Evolutionary conservation across 768 basidiomycete genomes (phyloP).

Genomic region (Leccinum truebloodii): DNA sequence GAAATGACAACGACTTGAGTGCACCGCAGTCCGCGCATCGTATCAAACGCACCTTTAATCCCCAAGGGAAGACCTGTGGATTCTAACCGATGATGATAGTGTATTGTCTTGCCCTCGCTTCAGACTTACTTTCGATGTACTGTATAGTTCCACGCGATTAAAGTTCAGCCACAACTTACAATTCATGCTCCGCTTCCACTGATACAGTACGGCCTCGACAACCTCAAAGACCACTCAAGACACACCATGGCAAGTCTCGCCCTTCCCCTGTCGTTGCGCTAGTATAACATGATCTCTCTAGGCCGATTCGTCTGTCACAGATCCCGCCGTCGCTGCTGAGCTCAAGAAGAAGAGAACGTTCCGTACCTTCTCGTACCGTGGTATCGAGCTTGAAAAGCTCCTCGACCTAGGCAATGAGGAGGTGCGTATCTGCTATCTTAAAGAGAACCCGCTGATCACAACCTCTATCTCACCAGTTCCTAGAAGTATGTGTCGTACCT

Average conservation of each 20-base stretch:
- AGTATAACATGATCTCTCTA: slow-evolving; percentile 28
- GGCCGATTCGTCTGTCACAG: slow-evolving; percentile 85
- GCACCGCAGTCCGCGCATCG: neutral
- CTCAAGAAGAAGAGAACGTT: slow-evolving; percentile 99
- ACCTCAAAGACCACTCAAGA: slow-evolving; percentile 28
- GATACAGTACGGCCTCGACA: slow-evolving; percentile 16
- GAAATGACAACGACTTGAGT: slow-evolving; percentile 19
- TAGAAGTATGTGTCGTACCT: slow-evolving; percentile 58
- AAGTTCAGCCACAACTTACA: slow-evolving; percentile 44
- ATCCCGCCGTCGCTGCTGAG: slow-evolving; percentile 92
- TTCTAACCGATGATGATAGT: slow-evolving; percentile 72
- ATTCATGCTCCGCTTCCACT: slow-evolving; percentile 27
- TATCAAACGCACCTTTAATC: slow-evolving; percentile 66
- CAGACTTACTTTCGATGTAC: slow-evolving; percentile 33
- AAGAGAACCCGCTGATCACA: neutral
- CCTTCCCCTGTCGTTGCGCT: neutral
- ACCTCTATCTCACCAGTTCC: slow-evolving; percentile 50
- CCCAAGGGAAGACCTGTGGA: slow-evolving; percentile 90
- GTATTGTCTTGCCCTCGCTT: slow-evolving; percentile 8
- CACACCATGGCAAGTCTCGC: slow-evolving; percentile 34
- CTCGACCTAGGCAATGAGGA: slow-evolving; percentile 95
- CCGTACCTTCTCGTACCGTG: slow-evolving; percentile 98
- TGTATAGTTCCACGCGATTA: slow-evolving; percentile 63
- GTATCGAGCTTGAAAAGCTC: slow-evolving; percentile 97
- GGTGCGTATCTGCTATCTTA: slow-evolving; percentile 45